Conservation (phyloP, 495 filamentous ascomycete species). For the Antarctomyces pellizariae region DNA sequence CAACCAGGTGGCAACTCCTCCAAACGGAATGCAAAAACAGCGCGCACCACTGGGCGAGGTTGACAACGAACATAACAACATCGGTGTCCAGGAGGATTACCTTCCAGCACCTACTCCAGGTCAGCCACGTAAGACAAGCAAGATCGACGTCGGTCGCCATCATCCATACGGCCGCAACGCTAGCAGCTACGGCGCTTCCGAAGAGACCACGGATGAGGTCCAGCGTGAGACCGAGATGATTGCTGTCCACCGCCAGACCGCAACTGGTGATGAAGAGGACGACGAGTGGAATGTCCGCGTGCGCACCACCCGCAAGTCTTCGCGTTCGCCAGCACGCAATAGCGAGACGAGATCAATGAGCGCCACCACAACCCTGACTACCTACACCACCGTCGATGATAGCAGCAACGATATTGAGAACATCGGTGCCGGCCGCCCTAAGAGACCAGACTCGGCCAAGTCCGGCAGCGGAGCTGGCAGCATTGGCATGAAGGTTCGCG, state of each 20-base stretch:
- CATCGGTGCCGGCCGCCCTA: constrained; percentile 27
- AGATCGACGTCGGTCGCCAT: constrained; percentile 19
- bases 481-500: constrained; percentile 51
- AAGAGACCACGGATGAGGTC: constrained; percentile 17
- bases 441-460: constrained; percentile 38
- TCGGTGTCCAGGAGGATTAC: constrained; percentile 46
- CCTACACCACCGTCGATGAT: constrained; percentile 28
- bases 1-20: constrained; percentile 40
- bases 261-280: constrained; percentile 43
- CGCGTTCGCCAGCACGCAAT: constrained; percentile 15
- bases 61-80: constrained; percentile 44
- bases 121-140: constrained; percentile 73
- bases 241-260: constrained; percentile 24
- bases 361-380: constrained; percentile 34
- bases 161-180: constrained; percentile 25
- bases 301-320: constrained; percentile 35
- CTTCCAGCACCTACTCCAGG: constrained; percentile 89
- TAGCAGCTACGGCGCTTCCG: constrained; percentile 16
- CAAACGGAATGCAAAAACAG: constrained; percentile 47
- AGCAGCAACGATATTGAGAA: constrained; percentile 30
- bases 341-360: constrained; percentile 31
- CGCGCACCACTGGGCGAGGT: constrained; percentile 78
- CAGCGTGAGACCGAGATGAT: constrained; percentile 20
- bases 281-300: constrained; percentile 56
- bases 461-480: constrained; percentile 36